phyloP scores from a whole-genome alignment of 75 land plant genomes.

The Pinus taeda region DNA sequence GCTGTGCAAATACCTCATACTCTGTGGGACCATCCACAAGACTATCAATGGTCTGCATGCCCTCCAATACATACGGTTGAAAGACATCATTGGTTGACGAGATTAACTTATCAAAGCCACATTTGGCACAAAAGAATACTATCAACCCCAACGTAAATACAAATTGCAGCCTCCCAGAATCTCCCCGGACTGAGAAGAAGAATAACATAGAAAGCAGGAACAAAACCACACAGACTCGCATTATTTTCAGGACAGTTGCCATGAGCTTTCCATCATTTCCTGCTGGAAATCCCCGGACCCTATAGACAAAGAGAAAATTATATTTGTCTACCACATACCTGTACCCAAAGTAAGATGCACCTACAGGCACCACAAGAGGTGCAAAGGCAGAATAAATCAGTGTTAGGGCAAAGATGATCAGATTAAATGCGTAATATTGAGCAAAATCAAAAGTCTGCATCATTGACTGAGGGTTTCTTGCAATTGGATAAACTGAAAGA shows the following conservation, averaged over 20 bases:
- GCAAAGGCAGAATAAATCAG: conserved; percentile 78
- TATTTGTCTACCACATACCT: conserved; percentile 91
- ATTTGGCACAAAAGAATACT: conserved; percentile 40
- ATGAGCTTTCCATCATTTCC: conserved; percentile 88
- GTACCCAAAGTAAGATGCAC: conserved; percentile 81
- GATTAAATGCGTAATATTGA: conserved; percentile 87
- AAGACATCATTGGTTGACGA: conserved; percentile 50
- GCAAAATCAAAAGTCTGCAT: conserved; percentile 85
- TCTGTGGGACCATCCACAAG: conserved; percentile 71
- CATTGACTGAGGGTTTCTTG: conserved; percentile 43
- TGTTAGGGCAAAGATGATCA: conserved; percentile 85
- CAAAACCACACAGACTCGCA: conserved; percentile 70
- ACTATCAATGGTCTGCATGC: conserved; percentile 60
- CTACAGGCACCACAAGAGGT: conserved; percentile 80
- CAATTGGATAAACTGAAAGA: conserved; percentile 62
- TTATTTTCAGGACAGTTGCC: conserved; percentile 76
- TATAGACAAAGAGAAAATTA: conserved; percentile 79
- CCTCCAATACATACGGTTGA: conserved; percentile 52
- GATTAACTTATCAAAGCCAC: conserved; percentile 43
- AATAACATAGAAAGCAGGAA: conserved; percentile 79
- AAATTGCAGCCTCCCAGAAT: conserved; percentile 70
- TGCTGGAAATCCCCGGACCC: conserved; percentile 76
- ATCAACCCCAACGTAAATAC: conserved; percentile 62
- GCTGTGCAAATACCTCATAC: conserved; percentile 76
- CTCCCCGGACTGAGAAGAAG: conserved; percentile 84